Evolutionary conservation across 352 stramenopile species (phyloP), one percentile per base, ranked within the genome.

Genomic region (Phytopythium delawarense): DNA sequence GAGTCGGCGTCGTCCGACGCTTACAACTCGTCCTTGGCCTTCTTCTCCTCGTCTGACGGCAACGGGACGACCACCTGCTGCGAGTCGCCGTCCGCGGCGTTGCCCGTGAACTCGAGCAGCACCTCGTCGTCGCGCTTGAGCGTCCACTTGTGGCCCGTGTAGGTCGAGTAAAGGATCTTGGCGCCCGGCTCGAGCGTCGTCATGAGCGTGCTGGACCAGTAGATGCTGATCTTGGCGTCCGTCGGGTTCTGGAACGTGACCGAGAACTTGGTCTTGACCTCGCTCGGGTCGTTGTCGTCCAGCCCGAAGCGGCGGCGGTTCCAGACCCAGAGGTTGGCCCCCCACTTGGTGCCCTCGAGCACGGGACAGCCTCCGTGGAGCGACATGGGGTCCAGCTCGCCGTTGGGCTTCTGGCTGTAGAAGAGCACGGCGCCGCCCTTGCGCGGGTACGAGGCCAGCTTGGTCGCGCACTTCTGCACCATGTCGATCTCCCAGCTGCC

Each of bases 301-400:
- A 91, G 59, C 4, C 81, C 86, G 59, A 84, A 87, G 55, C 86
- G 75, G 7, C 89, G 86, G 63, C 89, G 91, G 78, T 98, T 98
- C 95, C 96, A 98, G 59, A 99, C 84, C 94, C 96, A 98, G 56
- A 98, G 90, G 71, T 98, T 98, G 16, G 96, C 95, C n/a, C 89
- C 94, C 83, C 94, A 99, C 72, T 99, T 99, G 20, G 91, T 88
- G 25, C 92, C 92, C 21, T 93, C 79, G 9, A 98, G 67, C 9
- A 99, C 96, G 7, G 97, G 97, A 72, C 97, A 99, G n/a, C 88
- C 96, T 32, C 92, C 96, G 66, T 99, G 70, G 63, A 96, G 59
- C 32, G 78, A 85, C 81, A 79, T 83, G 5, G 79, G 72, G 71
- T 99, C 96, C 7, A 91, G 70, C 59, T 87, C 78, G 16, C 85